Conservation (phyloP, 768 basidiomycete species). For the Lactarius vividus region DNA sequence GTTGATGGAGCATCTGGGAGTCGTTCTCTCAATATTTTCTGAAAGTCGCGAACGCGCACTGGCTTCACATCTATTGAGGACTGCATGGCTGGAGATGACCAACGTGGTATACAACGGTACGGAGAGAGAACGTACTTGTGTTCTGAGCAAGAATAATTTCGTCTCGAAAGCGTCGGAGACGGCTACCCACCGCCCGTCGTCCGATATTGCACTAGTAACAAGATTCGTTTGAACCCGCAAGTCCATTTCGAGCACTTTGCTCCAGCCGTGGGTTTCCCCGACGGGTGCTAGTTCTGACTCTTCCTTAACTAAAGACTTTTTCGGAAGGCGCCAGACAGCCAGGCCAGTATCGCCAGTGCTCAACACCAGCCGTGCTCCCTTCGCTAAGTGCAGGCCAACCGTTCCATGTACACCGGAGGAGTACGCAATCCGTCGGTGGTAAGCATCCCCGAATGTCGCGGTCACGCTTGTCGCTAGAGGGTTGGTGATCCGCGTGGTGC, state of each 20-base stretch:
- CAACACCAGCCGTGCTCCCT: conserved; percentile 57
- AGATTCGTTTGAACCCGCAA: conserved; percentile 80
- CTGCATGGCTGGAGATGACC: conserved; percentile 30
- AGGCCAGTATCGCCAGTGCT: conserved; percentile 68
- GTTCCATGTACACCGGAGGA: conserved; percentile 48
- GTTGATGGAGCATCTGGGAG: conserved; percentile 46
- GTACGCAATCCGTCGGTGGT: conserved; percentile 75
- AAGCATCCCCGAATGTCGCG: conserved; percentile 80
- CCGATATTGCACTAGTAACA: conserved; percentile 74
- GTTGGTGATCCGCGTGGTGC: conserved; percentile 56
- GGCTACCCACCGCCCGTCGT: conserved; percentile 85
- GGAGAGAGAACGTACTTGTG: conserved; percentile 42
- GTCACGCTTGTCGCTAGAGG: conserved; percentile 62
- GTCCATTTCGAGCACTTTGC: conserved; percentile 88
- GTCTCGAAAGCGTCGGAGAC: conserved; percentile 87
- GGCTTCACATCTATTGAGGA: conserved; percentile 48
- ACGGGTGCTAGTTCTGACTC: conserved; percentile 34
- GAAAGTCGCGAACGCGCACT: conserved; percentile 67
- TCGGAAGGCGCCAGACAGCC: conserved; percentile 75
- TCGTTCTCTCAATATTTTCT: conserved; percentile 52
- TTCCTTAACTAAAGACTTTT: conserved; percentile 39
- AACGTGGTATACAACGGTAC: conserved; percentile 6
- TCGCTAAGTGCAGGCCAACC: conserved; percentile 57
- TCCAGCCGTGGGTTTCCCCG: conserved; percentile 57
- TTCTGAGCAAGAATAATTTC: conserved; percentile 67